These are phyloP conservation scores for Hyphopichia burtonii DNA, from an alignment of 1,139 yeast genomes.

Conservation along the genomic window DNA sequence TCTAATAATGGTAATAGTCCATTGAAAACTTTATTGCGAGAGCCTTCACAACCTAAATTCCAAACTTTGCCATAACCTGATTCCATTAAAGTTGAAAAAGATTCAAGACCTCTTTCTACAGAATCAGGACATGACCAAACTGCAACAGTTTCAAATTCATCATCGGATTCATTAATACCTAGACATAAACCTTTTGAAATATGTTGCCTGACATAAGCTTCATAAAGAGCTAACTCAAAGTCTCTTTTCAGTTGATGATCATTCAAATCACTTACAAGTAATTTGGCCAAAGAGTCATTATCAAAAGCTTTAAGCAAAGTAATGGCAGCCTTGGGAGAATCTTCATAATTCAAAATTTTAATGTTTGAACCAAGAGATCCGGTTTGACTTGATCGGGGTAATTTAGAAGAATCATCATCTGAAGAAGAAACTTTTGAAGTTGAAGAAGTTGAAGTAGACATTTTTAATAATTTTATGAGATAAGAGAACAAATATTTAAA, in stretches of 20 bases:
- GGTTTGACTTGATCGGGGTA: conserved; percentile 1
- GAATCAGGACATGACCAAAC: conserved; percentile 62
- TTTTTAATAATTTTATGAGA: neutral
- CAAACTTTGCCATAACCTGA: conserved; percentile 59
- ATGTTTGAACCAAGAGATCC: conserved; percentile 9
- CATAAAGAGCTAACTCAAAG: conserved; percentile 51
- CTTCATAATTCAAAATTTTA: conserved; percentile 35
- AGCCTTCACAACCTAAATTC: conserved; percentile 50
- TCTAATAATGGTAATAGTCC: conserved; percentile 59
- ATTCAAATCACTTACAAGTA: conserved; percentile 44
- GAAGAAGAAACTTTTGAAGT: conserved; percentile 10
- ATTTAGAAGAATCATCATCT: conserved; percentile 10
- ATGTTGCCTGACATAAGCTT: conserved; percentile 58
- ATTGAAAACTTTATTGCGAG: conserved; percentile 53
- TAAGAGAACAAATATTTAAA: neutral
- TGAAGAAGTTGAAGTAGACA: conserved; percentile 6
- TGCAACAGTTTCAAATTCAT: conserved; percentile 60
- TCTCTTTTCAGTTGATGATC: conserved; percentile 32
- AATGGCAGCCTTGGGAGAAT: conserved; percentile 53
- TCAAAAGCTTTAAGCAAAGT: conserved; percentile 53
- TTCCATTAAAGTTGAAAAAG: conserved; percentile 50
- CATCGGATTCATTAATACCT: conserved; percentile 44
- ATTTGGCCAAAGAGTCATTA: conserved; percentile 51
- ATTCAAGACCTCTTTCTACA: conserved; percentile 42
- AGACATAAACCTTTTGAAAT: conserved; percentile 55